Base-by-base conservation (phyloP, 805 yeast species). In the Monosporozyma yasuniensis region DNA sequence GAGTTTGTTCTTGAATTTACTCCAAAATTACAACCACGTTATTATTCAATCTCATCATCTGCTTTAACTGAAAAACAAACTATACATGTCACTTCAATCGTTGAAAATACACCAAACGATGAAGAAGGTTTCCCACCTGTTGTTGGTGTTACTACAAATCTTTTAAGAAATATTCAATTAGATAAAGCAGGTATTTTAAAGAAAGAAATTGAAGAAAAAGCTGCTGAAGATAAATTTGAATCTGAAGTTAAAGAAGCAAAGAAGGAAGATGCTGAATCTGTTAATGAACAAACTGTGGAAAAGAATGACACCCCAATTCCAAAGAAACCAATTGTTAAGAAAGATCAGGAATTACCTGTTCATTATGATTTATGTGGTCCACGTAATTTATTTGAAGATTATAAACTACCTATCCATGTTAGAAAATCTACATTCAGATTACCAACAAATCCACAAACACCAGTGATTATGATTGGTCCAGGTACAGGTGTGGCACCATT, bases 401-500 rank as follows among this genome's bases (percentile, higher is more conserved):
- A 54, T 64, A 86, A 83, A 61, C 73, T 89, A 48, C 97, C 97
- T 4, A 83, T 93, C 39, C 96, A 90, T 65, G 84, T 93, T 44
- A 86, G 98, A 70, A 88, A 93, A 69, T 90, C 98, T 5, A 85
- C 91, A 52, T 93, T 91, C 76, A 90, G 89, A 73, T 75, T 93
- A 54, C 99, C 99, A 16, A 75, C 89, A 8, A 89, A 87, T 63
- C 86, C 96, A 35, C 69, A 78, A 5, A 81, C 84, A 38, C 96
- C 98, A n/a, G 77, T 91, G 22, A 88, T 91, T 60, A 80, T 90
- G 84, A 77, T 91, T 63, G 99, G 99, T 27, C 98, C 99, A 39
- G 99, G 99, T 56, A 93, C 99, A 3, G 99, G 99, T 67, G 89
- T 91, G 48, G 98, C 99, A 8, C 99, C 99, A 54, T 87, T 93